phyloP scores from a whole-genome alignment of 1,284 basidiomycete species.

The Phlebopus sp. region DNA sequence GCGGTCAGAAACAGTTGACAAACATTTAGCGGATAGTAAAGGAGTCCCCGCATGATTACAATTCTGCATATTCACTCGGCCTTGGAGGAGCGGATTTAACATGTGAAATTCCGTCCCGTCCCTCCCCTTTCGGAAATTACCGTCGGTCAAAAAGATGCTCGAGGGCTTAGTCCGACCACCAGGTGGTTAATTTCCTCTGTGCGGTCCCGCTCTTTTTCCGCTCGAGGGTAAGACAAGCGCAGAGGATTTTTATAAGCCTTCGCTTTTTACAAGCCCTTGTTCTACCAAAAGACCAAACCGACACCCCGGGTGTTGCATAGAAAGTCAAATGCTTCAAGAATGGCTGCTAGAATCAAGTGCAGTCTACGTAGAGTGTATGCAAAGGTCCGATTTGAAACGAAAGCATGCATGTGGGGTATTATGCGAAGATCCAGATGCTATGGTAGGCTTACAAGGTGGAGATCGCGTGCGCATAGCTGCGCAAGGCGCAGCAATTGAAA shows the following conservation, averaged over 20 bases:
- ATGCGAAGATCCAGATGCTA: constrained; percentile 17
- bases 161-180: constrained; percentile 9
- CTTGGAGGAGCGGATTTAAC: constrained; percentile 18
- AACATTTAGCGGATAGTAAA: neutral
- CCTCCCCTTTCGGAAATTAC: constrained; percentile 17
- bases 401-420: constrained; percentile 10
- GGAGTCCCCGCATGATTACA: neutral
- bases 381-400: neutral
- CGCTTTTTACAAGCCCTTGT: neutral
- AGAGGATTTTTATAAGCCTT: neutral
- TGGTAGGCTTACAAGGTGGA: constrained; percentile 16
- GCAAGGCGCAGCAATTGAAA: constrained; percentile 1
- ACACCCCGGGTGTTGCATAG: neutral
- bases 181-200: neutral
- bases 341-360: constrained; percentile 1
- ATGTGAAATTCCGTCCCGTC: constrained; percentile 25
- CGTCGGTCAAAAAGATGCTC: constrained; percentile 12
- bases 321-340: constrained; percentile 1
- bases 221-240: neutral
- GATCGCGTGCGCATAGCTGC: constrained; percentile 10
- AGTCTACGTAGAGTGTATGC: constrained; percentile 5
- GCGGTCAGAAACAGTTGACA: neutral
- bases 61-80: neutral
- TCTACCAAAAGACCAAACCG: neutral
- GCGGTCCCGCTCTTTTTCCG: constrained; percentile 24